Conservation (phyloP, 75 land plant species). For the Sequoiadendron giganteum region DNA sequence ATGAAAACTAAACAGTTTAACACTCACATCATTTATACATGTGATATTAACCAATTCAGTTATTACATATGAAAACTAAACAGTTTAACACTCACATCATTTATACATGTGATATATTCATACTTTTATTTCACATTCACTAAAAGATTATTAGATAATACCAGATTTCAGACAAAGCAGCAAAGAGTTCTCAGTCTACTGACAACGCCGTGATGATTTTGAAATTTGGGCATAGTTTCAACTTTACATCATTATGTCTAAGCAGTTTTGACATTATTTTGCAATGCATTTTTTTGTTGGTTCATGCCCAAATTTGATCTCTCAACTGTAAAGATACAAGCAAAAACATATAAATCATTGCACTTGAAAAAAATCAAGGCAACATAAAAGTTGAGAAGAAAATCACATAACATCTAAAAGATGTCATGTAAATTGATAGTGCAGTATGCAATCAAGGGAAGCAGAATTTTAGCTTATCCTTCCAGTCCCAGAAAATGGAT, state of each 20-base stretch:
- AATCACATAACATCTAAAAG: neutral
- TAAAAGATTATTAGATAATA: no score
- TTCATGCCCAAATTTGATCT: neutral
- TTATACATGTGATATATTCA: no score
- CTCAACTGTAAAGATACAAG: neutral
- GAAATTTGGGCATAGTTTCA: neutral
- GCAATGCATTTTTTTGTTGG: neutral
- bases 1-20: no score
- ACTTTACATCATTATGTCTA: no score
- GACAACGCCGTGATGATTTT: neutral
- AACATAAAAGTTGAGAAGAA: neutral
- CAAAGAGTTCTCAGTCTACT: no score
- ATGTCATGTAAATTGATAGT: neutral
- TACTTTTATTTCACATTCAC: no score
- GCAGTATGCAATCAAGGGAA: neutral
- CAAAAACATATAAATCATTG: neutral
- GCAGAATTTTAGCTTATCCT: neutral
- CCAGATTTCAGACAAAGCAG: no score
- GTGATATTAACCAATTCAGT: no score
- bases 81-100: no score
- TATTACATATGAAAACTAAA: no score
- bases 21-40: no score
- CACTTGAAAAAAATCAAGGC: neutral
- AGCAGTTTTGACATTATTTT: neutral
- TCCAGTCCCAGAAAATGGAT: neutral